Percentiles rank a stretch among this genome's conserved stretches.
Conservation (phyloP, 31 red algal species). For the Asparagopsis taxiformis region DNA sequence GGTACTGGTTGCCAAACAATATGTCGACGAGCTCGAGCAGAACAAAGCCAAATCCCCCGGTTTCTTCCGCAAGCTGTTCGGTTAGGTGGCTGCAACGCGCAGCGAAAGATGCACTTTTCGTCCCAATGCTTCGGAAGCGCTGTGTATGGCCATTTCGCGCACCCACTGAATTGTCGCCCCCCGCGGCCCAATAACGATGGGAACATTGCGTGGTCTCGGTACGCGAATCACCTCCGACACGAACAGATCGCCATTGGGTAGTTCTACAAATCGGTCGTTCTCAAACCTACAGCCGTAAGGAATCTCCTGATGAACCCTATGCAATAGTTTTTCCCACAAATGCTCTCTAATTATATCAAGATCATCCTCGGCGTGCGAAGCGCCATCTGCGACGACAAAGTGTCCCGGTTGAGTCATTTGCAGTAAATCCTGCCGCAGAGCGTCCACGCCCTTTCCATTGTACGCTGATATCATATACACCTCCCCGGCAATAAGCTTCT, state of each 20-base stretch:
- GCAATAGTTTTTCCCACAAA: constrained; percentile 80
- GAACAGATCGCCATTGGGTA: constrained; percentile 58
- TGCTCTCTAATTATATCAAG: constrained; percentile 60
- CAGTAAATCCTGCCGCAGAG: constrained; percentile 57
- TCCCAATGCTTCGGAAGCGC: constrained; percentile 32
- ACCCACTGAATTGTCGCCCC: constrained; percentile 66
- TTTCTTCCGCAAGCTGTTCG: constrained; percentile 30
- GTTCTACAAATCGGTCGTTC: constrained; percentile 34
- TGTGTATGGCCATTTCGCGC: constrained; percentile 41
- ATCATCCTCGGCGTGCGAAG: constrained; percentile 52
- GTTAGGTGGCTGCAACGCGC: constrained; percentile 32
- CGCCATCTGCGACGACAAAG: constrained; percentile 50
- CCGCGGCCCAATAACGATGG: constrained; percentile 65
- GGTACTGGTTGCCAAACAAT: constrained; percentile 43
- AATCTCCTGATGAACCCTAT: constrained; percentile 77
- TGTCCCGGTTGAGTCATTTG: constrained; percentile 31
- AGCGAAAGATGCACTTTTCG: constrained; percentile 53
- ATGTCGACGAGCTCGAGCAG: constrained; percentile 18
- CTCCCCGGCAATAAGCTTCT: constrained; percentile 20
- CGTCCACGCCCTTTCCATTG: constrained; percentile 48
- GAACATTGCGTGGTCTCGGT: constrained; percentile 24
- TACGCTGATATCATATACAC: constrained; percentile 71
- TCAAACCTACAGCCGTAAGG: constrained; percentile 69
- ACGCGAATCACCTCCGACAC: constrained; percentile 65
- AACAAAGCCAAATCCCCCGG: constrained; percentile 9